Evolutionary conservation across 169 alveolate species (phyloP).

Genomic region (Hammondia hammondi): DNA sequence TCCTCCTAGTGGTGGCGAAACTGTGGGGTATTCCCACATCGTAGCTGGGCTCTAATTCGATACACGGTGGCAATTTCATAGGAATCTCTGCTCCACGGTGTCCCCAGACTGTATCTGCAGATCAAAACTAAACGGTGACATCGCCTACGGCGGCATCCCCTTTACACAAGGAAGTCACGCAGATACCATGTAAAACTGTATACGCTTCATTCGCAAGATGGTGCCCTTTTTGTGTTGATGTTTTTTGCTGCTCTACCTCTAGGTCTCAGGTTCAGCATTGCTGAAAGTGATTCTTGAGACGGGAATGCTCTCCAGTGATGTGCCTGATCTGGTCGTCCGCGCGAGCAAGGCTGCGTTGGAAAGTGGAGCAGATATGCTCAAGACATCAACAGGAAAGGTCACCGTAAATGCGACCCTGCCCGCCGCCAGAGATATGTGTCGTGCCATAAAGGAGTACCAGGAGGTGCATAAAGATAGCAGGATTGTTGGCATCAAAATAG

Average conservation of each 20-base stretch:
- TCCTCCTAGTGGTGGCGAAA: too few relatives aligned
- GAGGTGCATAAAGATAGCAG: not conserved
- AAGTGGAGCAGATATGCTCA: conserved; percentile 77
- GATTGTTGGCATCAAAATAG: conserved; percentile 73
- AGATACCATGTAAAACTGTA: too few relatives aligned
- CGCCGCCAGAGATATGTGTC: conserved; percentile 62
- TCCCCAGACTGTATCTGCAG: too few relatives aligned
- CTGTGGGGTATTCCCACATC: too few relatives aligned
- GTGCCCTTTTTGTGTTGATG: not conserved
- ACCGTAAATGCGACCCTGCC: conserved; percentile 72
- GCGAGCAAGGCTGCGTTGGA: conserved; percentile 72
- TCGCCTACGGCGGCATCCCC: too few relatives aligned
- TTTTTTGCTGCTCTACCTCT: conserved; percentile 21
- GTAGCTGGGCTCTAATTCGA: too few relatives aligned
- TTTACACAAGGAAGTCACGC: too few relatives aligned
- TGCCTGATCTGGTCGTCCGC: conserved; percentile 61
- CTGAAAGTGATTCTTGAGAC: conserved; percentile 78
- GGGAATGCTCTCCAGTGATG: conserved; percentile 68
- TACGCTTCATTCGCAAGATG: not conserved
- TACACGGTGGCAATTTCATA: too few relatives aligned
- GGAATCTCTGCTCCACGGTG: too few relatives aligned
- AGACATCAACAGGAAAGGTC: conserved; percentile 79
- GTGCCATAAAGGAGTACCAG: conserved; percentile 60
- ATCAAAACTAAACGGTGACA: too few relatives aligned
- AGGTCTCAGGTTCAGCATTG: conserved; percentile 44